Conservation (phyloP, 1,284 basidiomycete genomes). For the Paramarasmius palmivorus region DNA sequence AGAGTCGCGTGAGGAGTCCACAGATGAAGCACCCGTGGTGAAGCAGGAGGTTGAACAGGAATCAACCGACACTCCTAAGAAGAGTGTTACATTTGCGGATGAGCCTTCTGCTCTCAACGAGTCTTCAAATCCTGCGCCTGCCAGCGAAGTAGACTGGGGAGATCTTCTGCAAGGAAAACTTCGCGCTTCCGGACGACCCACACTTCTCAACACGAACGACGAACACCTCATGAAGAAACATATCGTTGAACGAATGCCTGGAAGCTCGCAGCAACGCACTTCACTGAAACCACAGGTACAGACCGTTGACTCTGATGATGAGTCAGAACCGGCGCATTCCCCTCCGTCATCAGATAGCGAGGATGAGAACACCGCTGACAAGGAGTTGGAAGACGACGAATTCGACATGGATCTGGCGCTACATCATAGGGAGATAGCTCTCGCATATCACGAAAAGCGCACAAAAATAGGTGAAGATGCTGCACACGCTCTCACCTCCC, state of each 20-base stretch:
- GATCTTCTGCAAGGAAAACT: constrained; percentile 54
- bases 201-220: constrained; percentile 36
- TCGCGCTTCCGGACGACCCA: constrained; percentile 36
- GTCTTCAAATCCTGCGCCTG: not conserved
- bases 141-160: constrained; percentile 43
- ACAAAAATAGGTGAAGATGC: constrained; percentile 53
- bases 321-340: constrained; percentile 23
- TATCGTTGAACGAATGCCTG: constrained; percentile 63
- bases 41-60: constrained; percentile 24
- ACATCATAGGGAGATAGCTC: constrained; percentile 72
- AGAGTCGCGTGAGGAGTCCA: constrained; percentile 39
- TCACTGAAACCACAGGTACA: constrained; percentile 25
- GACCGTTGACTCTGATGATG: constrained; percentile 47
- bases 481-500: constrained; percentile 48
- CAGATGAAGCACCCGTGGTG: constrained; percentile 31
- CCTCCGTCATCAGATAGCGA: constrained; percentile 18
- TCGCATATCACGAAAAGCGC: constrained; percentile 68
- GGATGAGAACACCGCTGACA: constrained; percentile 26
- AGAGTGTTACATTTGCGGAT: constrained; percentile 66
- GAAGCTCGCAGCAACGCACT: constrained; percentile 19
- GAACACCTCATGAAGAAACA: constrained; percentile 61
- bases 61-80: constrained; percentile 40
- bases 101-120: constrained; percentile 2
- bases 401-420: constrained; percentile 59
- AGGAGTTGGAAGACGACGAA: constrained; percentile 43